phyloP scores from a whole-genome alignment of 2,329 filamentous ascomycete genomes.

The Colletotrichum tabaci region DNA sequence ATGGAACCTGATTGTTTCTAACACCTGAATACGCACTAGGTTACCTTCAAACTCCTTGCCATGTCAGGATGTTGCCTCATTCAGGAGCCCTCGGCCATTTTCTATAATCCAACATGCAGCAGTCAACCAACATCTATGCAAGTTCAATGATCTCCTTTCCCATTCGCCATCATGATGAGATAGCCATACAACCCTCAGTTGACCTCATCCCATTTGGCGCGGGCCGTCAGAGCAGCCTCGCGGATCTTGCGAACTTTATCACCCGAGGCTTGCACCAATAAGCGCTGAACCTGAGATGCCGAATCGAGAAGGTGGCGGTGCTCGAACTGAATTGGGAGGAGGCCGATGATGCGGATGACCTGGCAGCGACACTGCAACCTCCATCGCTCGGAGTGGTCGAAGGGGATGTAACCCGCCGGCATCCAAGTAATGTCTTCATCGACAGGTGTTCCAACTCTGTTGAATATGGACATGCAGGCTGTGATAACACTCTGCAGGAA shows the following conservation, averaged over 20 bases:
- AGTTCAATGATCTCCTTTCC: background rate
- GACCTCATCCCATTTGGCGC: conserved; percentile 63
- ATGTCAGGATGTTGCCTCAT: conserved; percentile 22
- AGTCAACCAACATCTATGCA: background rate
- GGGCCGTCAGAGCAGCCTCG: conserved; percentile 63
- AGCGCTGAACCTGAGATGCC: conserved; percentile 60
- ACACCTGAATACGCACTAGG: conserved; percentile 1
- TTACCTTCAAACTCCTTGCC: conserved; percentile 28
- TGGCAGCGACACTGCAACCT: conserved; percentile 58
- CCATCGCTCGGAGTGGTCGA: conserved; percentile 25
- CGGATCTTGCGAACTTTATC: conserved; percentile 68
- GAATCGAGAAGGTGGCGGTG: conserved; percentile 61
- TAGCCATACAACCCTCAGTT: conserved; percentile 35
- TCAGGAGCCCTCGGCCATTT: background rate
- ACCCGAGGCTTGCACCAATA: conserved; percentile 66
- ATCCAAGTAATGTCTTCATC: conserved; percentile 50
- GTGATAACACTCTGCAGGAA: conserved; percentile 66
- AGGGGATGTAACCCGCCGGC: conserved; percentile 47
- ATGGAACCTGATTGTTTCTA: background rate
- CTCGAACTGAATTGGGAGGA: conserved; percentile 65
- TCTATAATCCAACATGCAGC: background rate
- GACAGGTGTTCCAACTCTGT: background rate
- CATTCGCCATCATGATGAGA: background rate
- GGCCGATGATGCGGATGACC: conserved; percentile 63
- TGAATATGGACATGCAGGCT: conserved; percentile 57